Evolutionary conservation across 2,329 filamentous ascomycete genomes (phyloP), one percentile per base, ranked within the genome.

Genomic region (Trichoderma cornu-damae): DNA sequence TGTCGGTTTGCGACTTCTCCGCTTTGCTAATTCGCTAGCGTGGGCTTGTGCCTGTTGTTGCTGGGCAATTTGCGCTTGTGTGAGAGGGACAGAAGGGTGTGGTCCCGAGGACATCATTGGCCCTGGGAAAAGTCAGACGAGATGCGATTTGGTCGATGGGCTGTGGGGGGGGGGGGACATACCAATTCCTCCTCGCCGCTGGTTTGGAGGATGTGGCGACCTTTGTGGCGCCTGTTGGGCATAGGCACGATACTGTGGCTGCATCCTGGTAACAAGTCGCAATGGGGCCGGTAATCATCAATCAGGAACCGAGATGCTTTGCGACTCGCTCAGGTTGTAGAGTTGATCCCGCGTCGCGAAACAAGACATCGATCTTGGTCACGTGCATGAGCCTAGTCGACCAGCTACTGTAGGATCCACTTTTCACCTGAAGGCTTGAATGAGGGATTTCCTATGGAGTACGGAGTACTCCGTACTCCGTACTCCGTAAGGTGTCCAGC

Each of bases 1-100:
- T 59, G 91, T 96, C 1, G 94, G 94, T 73, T 93, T 95, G 69
- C 86, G 85, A 68, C 89, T 90, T 64, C 90, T 85, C 60, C 91
- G 85, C 72, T 92, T 90, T 44, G 88, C 85, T 61, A 84, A 79
- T 69, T 89, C 86, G 63, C 78, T 80, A 43, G 83, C 82, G 62
- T 74, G 77, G 22, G 75, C 76, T 59, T 78, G 75, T 35, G 74
- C 72, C 60, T 79, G 78, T 61, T 82, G 79, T 61, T 82, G 77
- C 62, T 75, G 73, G 30, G 70, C 72, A 59, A 80, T 73, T 65
- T 83, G 79, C n/a, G 78, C 76, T 62, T 78, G 78, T 47, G 79
- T 82, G 60, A 82, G 69, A 37, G 78, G 76, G 40, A 78, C 73
- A 35, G 75, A 73, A 51, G 75, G 77, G 64, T 81, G 79, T 59